A percentile compares a stretch with the other conserved stretches of the same genome.
These are phyloP conservation scores for Trichoderma reesei DNA, from an alignment of 495 filamentous ascomycete species.

Conservation along the genomic window DNA sequence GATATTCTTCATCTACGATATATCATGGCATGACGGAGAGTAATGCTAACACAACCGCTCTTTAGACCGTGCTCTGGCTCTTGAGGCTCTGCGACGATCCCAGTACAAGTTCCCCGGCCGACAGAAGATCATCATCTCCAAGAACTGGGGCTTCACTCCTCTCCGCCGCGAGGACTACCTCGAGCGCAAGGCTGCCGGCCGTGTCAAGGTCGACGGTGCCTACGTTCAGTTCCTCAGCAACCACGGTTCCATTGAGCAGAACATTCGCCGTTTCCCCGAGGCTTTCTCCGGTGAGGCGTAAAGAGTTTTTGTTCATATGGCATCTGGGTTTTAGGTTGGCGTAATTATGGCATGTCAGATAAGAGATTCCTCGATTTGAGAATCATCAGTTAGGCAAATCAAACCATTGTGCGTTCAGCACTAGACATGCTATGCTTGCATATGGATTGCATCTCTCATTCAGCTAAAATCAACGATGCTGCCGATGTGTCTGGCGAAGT, in stretches of 20 bases:
- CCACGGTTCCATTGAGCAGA: constrained; percentile 72
- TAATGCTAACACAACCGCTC: constrained; percentile 20
- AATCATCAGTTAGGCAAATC: constrained; percentile 8
- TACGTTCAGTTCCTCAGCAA: constrained; percentile 97
- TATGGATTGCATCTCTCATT: no score
- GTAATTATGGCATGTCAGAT: constrained; percentile 12
- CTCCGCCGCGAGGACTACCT: constrained; percentile 95
- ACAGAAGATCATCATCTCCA: constrained; percentile 99
- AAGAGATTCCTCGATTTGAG: constrained; percentile 9
- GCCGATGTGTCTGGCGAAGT: no score
- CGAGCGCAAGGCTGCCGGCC: constrained; percentile 78
- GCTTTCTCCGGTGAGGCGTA: constrained; percentile 53
- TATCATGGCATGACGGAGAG: not conserved
- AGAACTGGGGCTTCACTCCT: constrained; percentile 99
- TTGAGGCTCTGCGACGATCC: constrained; percentile 95
- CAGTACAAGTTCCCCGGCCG: constrained; percentile 99
- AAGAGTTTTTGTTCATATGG: not conserved
- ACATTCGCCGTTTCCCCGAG: constrained; percentile 86
- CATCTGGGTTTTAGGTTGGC: constrained; percentile 10
- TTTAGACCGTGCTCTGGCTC: constrained; percentile 74
- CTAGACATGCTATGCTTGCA: not conserved
- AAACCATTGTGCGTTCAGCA: constrained; percentile 9
- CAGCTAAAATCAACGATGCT: no score
- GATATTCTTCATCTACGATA: not conserved
- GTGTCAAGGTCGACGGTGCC: constrained; percentile 89